These are phyloP conservation scores for Suhomyces ambrosiae DNA, from an alignment of 1,139 yeast species.

Conservation along the genomic window DNA sequence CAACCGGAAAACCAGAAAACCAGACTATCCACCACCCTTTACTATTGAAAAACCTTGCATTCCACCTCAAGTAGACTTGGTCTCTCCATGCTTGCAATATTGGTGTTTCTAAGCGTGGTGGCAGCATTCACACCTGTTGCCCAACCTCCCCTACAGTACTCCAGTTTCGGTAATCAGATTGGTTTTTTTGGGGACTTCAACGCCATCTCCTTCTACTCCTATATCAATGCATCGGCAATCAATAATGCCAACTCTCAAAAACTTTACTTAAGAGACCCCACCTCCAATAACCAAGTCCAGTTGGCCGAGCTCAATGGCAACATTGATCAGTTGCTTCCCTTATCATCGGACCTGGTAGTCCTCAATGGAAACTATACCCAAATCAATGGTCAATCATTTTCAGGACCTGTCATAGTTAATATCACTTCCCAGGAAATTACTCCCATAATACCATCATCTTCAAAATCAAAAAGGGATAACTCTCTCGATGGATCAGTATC, in stretches of 20 bases:
- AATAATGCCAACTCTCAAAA: constrained; percentile 20
- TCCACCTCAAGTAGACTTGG: too few species aligned
- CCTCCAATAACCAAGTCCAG: constrained; percentile 31
- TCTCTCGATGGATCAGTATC: constrained; percentile 52
- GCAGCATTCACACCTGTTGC: constrained; percentile 14
- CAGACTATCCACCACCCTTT: too few species aligned
- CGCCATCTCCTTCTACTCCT: constrained; percentile 59
- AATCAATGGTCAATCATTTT: constrained; percentile 38
- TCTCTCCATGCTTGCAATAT: background rate
- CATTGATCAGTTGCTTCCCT: constrained; percentile 28
- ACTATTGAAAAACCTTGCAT: too few species aligned
- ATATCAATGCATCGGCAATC: constrained; percentile 46
- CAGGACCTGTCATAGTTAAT: constrained; percentile 60
- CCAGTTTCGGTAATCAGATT: constrained; percentile 43
- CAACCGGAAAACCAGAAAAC: too few species aligned
- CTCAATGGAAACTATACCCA: constrained; percentile 47
- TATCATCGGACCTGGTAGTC: constrained; percentile 36
- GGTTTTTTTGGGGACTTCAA: constrained; percentile 69
- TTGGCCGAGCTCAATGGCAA: constrained; percentile 39
- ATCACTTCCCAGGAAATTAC: constrained; percentile 45
- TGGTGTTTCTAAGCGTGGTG: constrained; percentile 6
- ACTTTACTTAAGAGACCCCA: constrained; percentile 35
- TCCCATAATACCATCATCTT: constrained; percentile 32
- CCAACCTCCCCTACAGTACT: constrained; percentile 37
- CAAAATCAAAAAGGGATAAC: constrained; percentile 20